Percentiles rank a stretch among this genome's conserved stretches.
phyloP scores from a whole-genome alignment of 495 filamentous ascomycete genomes.

The Penicillium manginii region DNA sequence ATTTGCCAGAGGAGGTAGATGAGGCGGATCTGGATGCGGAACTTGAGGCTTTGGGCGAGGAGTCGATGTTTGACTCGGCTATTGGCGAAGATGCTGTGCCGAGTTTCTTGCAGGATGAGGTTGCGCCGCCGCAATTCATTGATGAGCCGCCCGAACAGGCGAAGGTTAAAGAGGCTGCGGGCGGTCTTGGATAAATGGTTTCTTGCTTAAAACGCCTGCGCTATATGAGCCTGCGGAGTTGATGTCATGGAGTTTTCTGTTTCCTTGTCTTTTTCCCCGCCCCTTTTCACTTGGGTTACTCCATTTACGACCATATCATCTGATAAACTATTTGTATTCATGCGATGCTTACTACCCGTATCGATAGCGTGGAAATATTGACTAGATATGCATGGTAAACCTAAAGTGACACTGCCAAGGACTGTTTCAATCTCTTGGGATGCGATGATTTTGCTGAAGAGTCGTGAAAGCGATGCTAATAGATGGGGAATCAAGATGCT shows the following conservation, averaged over 20 bases:
- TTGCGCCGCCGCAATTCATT: slow-evolving; percentile 80
- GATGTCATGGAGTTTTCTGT: neutral
- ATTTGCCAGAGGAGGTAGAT: slow-evolving; percentile 96
- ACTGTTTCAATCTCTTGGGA: neutral
- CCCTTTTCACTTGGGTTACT: neutral
- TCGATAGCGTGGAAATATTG: neutral
- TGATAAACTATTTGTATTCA: slow-evolving; percentile 1
- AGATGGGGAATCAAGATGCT: slow-evolving; percentile 64
- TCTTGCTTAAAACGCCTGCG: too few relatives aligned
- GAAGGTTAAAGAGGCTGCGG: slow-evolving; percentile 76
- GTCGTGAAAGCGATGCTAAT: neutral
- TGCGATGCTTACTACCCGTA: neutral
- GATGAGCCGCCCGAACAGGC: slow-evolving; percentile 72
- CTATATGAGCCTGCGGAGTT: neutral
- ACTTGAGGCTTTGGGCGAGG: slow-evolving; percentile 89
- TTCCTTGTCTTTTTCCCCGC: neutral
- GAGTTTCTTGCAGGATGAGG: slow-evolving; percentile 85
- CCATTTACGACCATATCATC: neutral
- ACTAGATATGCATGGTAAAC: neutral
- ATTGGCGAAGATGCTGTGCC: slow-evolving; percentile 69
- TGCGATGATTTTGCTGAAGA: neutral
- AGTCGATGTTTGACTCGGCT: slow-evolving; percentile 73
- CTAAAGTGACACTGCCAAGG: neutral
- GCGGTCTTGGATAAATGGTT: slow-evolving; percentile 38
- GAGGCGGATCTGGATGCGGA: slow-evolving; percentile 97